Base-by-base conservation (phyloP, 768 basidiomycete species). In the Pluteus cervinus region DNA sequence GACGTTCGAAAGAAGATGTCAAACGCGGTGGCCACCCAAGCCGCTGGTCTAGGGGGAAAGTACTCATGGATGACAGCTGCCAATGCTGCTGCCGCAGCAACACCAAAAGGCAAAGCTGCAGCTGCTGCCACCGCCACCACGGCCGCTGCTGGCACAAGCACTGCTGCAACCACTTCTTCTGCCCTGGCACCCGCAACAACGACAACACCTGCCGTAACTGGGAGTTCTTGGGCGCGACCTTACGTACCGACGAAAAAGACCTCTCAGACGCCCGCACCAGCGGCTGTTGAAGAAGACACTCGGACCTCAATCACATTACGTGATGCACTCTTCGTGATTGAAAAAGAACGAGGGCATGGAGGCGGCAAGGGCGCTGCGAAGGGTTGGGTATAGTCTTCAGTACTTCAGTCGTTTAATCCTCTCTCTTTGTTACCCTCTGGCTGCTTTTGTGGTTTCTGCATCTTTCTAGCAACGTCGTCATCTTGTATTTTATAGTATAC, bases 1-100 rank as follows among this genome's bases (percentile, higher is more conserved):
- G 90, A 92, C 49, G 84, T 89, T 49, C 68, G 81, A 47, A 93
- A 93, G 70, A 90, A 88, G 56, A 80, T 92, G 80, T 85, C 83
- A 23, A 90, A 94, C 56, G 84, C 84, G 16, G 85, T 86, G 5
- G 90, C 90, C 16, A 83, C 80, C 46, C 87, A 88, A 54, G 87
- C 87, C 4, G 86, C 88, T n/a, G 90, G 90, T 0, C 54, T 88
- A 15, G 77, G 80, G 1, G 79, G 83, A 15, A 83, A 81, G 58
- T 93, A 91, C 50, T 71, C 85, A 11, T 93, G 90, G 90, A 88
- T 92, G 86, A 88, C 65, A 11, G 74, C 83, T 4, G 73, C 77
- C 2, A 75, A 68, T 42, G 61, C 69, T 1, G 62, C 66, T 2
- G 56, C 71, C 14, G 47, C 47, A 39, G 40, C 53, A 24, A 34